These are phyloP conservation scores for Colletotrichum lini DNA, from an alignment of 2,329 filamentous ascomycete genomes.

Conservation along the genomic window DNA sequence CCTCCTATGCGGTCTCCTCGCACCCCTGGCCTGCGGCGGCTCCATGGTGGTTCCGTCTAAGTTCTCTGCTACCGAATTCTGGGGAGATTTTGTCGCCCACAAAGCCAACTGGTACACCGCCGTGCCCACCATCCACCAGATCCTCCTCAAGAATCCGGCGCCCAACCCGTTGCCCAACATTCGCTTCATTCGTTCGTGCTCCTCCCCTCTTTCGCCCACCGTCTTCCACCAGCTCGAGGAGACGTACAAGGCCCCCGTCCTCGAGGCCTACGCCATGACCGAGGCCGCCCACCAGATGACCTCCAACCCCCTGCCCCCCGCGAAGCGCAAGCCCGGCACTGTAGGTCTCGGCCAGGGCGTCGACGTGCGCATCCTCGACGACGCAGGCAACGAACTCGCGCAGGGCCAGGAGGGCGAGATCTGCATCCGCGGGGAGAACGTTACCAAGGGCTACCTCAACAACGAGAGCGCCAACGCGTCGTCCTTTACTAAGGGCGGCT, in stretches of 20 bases:
- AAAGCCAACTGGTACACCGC: slow-evolving; percentile 93
- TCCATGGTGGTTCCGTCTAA: slow-evolving; percentile 84
- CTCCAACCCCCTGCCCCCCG: slow-evolving; percentile 79
- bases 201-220: slow-evolving; percentile 85
- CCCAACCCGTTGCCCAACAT: slow-evolving; percentile 80
- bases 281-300: slow-evolving; percentile 91
- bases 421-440: slow-evolving; percentile 85
- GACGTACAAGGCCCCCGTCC: slow-evolving; percentile 82
- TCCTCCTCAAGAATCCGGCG: slow-evolving; percentile 80
- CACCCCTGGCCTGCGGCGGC: slow-evolving; percentile 81
- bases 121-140: slow-evolving; percentile 93
- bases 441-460: slow-evolving; percentile 89
- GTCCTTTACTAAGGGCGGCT: slow-evolving; percentile 81
- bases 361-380: slow-evolving; percentile 83
- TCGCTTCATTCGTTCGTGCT: slow-evolving; percentile 90
- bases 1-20: slow-evolving; percentile 85
- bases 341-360: slow-evolving; percentile 89
- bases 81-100: slow-evolving; percentile 81
- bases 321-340: slow-evolving; percentile 83
- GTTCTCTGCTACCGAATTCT: slow-evolving; percentile 89
- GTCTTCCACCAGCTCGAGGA: slow-evolving; percentile 85
- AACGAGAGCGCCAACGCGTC: slow-evolving; percentile 82
- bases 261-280: slow-evolving; percentile 95
- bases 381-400: slow-evolving; percentile 76
- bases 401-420: slow-evolving; percentile 85